phyloP scores from a whole-genome alignment of 225 moss, liverwort and hornwort species.

The Pseudoscleropodium purum region DNA sequence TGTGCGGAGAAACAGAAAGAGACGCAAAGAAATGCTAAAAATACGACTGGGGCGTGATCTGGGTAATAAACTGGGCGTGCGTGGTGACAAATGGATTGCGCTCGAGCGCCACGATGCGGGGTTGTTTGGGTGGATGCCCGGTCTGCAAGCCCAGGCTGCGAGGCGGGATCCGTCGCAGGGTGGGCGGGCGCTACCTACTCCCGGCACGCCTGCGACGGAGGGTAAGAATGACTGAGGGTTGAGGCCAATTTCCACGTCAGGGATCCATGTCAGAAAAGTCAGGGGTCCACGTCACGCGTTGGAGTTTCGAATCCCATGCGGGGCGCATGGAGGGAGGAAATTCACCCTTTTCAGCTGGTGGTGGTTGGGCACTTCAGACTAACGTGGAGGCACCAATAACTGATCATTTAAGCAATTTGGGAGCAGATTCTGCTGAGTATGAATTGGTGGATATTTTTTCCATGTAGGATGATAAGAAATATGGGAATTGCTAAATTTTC shows the following conservation, averaged over 20 bases:
- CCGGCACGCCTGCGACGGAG: neutral
- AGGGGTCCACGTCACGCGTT: neutral
- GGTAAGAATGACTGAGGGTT: neutral
- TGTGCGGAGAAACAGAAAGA: neutral
- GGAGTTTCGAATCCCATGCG: neutral
- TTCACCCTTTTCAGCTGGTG: neutral
- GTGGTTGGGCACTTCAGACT: no score
- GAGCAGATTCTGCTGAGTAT: no score
- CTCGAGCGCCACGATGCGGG: neutral
- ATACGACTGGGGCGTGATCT: neutral
- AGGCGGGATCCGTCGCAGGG: neutral
- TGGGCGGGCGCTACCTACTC: neutral
- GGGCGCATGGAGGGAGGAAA: neutral
- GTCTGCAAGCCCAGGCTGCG: neutral
- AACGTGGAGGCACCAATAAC: no score
- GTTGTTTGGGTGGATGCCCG: neutral
- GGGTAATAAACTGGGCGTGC: neutral
- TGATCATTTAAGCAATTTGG: no score
- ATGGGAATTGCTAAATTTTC: no score
- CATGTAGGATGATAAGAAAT: no score
- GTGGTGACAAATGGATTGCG: neutral
- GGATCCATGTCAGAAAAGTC: neutral
- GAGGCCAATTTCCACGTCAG: neutral
- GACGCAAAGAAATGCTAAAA: neutral
- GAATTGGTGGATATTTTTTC: no score